Conservation (phyloP, 106 monocot species). For the Narthecium ossifragum region DNA sequence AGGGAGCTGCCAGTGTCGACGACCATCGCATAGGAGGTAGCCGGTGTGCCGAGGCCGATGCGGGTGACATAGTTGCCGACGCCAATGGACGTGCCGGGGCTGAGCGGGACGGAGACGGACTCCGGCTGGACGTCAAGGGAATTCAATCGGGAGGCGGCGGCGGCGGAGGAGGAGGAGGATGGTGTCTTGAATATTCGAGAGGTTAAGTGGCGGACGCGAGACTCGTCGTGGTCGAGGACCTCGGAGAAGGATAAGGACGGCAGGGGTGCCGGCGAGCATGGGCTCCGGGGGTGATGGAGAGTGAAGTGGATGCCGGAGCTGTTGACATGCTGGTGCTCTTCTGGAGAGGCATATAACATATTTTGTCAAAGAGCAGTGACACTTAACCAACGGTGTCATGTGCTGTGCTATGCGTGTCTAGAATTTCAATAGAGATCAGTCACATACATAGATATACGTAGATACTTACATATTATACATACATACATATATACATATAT, state of each 20-base stretch:
- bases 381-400: too few species aligned
- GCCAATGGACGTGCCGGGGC: conserved; percentile 33
- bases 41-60: conserved; percentile 65
- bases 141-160: background rate
- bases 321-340: conserved; percentile 22
- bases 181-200: conserved; percentile 31
- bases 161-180: background rate
- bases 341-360: too few species aligned
- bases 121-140: background rate
- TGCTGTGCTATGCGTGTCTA: too few species aligned
- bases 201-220: conserved; percentile 37
- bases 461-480: too few species aligned
- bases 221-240: conserved; percentile 48
- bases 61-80: conserved; percentile 72
- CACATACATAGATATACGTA: too few species aligned
- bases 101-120: conserved; percentile 22
- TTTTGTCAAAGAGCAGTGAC: too few species aligned
- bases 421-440: too few species aligned
- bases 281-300: conserved; percentile 59
- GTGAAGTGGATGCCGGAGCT: conserved; percentile 45
- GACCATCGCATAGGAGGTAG: conserved; percentile 48
- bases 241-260: conserved; percentile 26
- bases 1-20: conserved; percentile 95
- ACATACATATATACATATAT: too few species aligned
- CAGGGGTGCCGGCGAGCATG: conserved; percentile 40